These are phyloP conservation scores for Ustulina deusta DNA, from an alignment of 2,329 filamentous ascomycete species.

Conservation along the genomic window DNA sequence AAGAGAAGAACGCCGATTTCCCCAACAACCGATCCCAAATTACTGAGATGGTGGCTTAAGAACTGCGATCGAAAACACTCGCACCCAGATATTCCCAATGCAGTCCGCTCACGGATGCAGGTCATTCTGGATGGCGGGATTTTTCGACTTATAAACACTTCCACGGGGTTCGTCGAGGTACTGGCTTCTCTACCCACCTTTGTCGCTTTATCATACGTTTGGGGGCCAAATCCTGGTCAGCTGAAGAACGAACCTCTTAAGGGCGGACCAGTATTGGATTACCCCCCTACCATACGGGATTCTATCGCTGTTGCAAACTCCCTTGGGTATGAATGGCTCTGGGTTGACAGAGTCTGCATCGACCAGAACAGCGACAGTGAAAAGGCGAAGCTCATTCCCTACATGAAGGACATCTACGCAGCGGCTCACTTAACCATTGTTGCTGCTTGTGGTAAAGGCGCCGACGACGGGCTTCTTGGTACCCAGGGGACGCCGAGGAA, in stretches of 20 bases:
- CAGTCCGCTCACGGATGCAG: conserved; percentile 10
- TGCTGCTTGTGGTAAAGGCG: conserved; percentile 21
- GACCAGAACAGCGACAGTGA: conserved; percentile 22
- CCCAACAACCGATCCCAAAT: not conserved
- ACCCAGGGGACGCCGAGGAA: conserved; percentile 5
- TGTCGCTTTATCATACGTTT: conserved; percentile 31
- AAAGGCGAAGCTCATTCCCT: conserved; percentile 30
- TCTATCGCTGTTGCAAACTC: not conserved
- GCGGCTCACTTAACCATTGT: conserved; percentile 29
- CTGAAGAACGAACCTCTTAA: conserved; percentile 11
- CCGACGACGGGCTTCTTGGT: conserved; percentile 20
- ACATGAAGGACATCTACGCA: conserved; percentile 30
- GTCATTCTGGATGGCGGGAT: not conserved
- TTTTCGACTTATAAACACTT: conserved; percentile 32
- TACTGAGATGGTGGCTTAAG: conserved; percentile 18
- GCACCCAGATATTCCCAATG: not conserved
- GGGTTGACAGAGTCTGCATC: conserved; percentile 32
- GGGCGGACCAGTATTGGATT: conserved; percentile 6
- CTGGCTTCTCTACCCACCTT: conserved; percentile 17
- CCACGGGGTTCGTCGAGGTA: conserved; percentile 23
- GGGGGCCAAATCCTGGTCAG: not conserved
- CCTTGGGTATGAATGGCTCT: conserved; percentile 28
- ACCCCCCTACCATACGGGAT: conserved; percentile 28
- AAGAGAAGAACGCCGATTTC: conserved; percentile 5
- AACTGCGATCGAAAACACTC: conserved; percentile 20